Base-by-base conservation (phyloP, 768 basidiomycete genomes). In the Heimioporus sp. region DNA sequence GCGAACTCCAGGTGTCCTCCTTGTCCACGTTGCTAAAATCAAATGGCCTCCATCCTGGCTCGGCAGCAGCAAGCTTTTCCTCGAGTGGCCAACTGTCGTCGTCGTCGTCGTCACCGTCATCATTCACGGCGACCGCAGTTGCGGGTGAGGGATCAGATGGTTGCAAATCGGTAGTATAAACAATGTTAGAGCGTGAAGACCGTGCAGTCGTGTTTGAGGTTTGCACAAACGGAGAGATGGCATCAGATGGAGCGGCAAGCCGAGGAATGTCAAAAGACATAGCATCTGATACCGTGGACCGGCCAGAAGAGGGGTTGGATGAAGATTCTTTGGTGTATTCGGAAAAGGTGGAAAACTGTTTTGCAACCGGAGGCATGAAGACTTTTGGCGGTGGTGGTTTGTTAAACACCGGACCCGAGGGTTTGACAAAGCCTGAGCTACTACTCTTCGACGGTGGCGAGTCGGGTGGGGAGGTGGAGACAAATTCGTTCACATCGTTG, bases 61-160 rank as follows among this genome's bases (percentile, higher is more conserved):
- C 73, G 10, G 73, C 76, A 36, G 74, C 73, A 1, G 78, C 72
- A 49, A 86, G 67, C 57, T 82, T 85, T 56, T 86, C 86, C 37
- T 86, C 81, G 24, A 87, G 69, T 10, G 84, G 85, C 87, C 87
- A 90, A 62, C 87, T 89, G 60, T 90, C 87, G 10, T 78, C 77
- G 46, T 64, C 61, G 56, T 89, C 87, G 20, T 74, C 74, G 49
- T 85, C 83, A 21, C 73, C 73, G 51, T 85, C 83, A 42, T 83
- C 81, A 13, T 66, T 65, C 17, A 37, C 10, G 10, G 39, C 32
- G 30, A 24, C 41, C 9, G 20, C 44, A n/a, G 19, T 15, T 19
- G 36, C n/a, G 16, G 24, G 43, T 28, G 20, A 50, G 20, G 24
- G 42, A 9, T 52, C 35, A 20, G 58, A 63, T 4, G 70, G 63